Conservation (phyloP, 202 grass and related monocot species). For the Panicum hallii region DNA sequence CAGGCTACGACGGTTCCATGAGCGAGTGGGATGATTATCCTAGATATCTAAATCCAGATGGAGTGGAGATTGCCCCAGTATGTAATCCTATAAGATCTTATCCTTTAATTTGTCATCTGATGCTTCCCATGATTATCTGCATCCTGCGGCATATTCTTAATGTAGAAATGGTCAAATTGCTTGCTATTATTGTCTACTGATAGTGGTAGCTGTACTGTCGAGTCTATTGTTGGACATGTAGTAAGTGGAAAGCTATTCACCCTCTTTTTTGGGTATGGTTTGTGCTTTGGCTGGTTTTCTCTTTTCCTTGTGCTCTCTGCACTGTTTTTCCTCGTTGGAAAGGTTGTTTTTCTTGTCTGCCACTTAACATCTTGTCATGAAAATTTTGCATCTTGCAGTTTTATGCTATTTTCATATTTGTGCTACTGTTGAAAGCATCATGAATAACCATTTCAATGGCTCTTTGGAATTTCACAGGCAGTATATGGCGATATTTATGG, state of each 20-base stretch:
- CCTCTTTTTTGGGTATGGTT: constrained; percentile 26
- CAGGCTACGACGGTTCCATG: constrained; percentile 72
- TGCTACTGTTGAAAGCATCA: constrained; percentile 10
- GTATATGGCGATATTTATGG: constrained; percentile 96
- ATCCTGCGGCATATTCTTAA: constrained; percentile 28
- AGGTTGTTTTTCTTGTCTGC: constrained; percentile 34
- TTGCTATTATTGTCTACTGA: constrained; percentile 50
- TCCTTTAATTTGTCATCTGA: constrained; percentile 28
- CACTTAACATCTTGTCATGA: constrained; percentile 41
- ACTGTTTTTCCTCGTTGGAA: background rate
- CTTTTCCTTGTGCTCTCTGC: constrained; percentile 24
- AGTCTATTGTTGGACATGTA: constrained; percentile 49
- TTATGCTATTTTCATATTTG: constrained; percentile 11
- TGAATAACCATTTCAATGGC: constrained; percentile 5
- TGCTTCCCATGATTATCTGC: constrained; percentile 26
- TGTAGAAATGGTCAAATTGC: constrained; percentile 36
- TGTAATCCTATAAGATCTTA: constrained; percentile 32
- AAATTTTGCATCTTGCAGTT: constrained; percentile 6
- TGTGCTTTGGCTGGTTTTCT: constrained; percentile 21
- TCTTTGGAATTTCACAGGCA: constrained; percentile 54
- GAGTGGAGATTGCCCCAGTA: constrained; percentile 71
- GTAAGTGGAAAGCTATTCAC: constrained; percentile 42
- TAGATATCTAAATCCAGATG: constrained; percentile 73
- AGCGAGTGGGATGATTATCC: constrained; percentile 77
- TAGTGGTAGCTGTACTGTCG: constrained; percentile 33